phyloP scores from a whole-genome alignment of 116 monocot genomes.

The Papilionanthe hybrid region DNA sequence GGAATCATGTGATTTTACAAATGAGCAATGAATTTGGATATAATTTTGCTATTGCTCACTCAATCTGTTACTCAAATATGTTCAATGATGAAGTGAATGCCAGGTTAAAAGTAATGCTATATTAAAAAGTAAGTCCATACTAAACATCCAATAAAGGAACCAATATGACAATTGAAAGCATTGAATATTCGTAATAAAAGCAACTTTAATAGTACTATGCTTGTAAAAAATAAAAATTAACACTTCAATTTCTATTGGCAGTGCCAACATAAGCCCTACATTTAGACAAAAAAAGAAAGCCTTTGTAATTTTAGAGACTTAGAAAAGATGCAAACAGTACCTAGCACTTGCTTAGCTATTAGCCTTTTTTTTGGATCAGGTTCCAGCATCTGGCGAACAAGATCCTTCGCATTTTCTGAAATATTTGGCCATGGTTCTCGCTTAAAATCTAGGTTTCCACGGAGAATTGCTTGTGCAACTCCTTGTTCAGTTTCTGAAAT shows the following conservation, averaged over 20 bases:
- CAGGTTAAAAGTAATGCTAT: not conserved
- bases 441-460: constrained; percentile 59
- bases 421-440: constrained; percentile 65
- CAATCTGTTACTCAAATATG: not conserved
- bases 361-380: constrained; percentile 56
- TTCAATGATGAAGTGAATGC: not conserved
- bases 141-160: not conserved
- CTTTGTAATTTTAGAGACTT: not conserved
- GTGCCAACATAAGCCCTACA: not conserved
- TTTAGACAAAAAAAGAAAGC: not conserved
- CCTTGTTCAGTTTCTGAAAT: constrained; percentile 67
- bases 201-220: not conserved
- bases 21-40: not conserved
- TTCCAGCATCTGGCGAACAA: constrained; percentile 55
- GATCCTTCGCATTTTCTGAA: constrained; percentile 61
- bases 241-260: not conserved
- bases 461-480: constrained; percentile 65
- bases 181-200: not conserved
- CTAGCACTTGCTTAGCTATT: constrained; percentile 57
- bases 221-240: not conserved
- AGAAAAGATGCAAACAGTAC: constrained; percentile 20
- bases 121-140: not conserved
- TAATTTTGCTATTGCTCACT: not conserved
- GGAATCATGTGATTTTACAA: not conserved
- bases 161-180: not conserved